A percentile compares a stretch with the other conserved stretches of the same genome.
phyloP scores from a whole-genome alignment of 768 basidiomycete genomes.

The Tylopilus rubrobrunneus region DNA sequence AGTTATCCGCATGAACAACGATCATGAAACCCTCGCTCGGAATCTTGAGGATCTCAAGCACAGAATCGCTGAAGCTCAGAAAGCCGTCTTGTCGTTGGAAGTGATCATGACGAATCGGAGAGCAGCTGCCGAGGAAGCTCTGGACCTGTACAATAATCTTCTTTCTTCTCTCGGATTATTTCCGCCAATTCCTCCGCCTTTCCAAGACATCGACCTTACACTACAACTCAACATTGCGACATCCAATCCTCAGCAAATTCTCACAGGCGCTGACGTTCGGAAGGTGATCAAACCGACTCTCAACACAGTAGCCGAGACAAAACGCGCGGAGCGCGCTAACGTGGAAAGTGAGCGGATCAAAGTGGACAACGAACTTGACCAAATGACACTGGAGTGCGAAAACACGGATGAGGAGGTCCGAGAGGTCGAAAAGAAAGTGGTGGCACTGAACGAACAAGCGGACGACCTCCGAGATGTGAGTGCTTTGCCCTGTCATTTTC shows the following conservation, averaged over 20 bases:
- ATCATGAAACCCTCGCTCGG: constrained; percentile 73
- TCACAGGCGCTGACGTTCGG: constrained; percentile 66
- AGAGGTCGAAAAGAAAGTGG: constrained; percentile 71
- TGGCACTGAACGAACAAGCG: constrained; percentile 66
- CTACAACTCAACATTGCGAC: constrained; percentile 79
- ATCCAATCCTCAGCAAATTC: constrained; percentile 63
- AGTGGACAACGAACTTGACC: constrained; percentile 81
- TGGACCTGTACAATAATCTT: constrained; percentile 74
- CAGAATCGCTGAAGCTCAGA: constrained; percentile 72
- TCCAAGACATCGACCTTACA: constrained; percentile 69
- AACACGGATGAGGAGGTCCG: constrained; percentile 74
- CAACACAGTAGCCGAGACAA: constrained; percentile 64
- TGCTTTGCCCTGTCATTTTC: constrained; percentile 6
- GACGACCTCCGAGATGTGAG: constrained; percentile 78
- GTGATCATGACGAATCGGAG: constrained; percentile 77
- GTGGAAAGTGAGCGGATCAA: constrained; percentile 77
- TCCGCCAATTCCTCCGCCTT: constrained; percentile 67
- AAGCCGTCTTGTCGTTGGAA: constrained; percentile 73
- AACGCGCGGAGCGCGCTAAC: constrained; percentile 61
- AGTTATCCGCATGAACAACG: constrained; percentile 85
- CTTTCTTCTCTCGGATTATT: constrained; percentile 74
- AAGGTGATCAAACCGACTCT: constrained; percentile 76
- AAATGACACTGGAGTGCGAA: constrained; percentile 72
- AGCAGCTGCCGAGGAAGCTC: constrained; percentile 75
- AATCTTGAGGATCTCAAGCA: constrained; percentile 73